Base-by-base conservation (phyloP, 202 grass and related monocot genomes). In the Panicum virgatum region DNA sequence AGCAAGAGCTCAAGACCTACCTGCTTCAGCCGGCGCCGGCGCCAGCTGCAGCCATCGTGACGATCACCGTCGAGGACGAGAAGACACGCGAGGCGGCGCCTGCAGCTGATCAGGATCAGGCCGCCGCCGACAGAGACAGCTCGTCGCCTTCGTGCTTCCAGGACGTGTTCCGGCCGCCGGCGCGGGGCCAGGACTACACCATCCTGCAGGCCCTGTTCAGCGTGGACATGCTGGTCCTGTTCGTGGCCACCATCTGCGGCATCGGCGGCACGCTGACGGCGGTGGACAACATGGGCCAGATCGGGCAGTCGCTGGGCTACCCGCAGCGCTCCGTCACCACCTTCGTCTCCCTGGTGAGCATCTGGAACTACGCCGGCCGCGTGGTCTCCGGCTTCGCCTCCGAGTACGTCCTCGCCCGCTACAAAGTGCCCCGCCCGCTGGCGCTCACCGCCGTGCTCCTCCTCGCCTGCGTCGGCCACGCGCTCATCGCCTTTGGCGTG, bases 231-330 rank as follows among this genome's bases (percentile, higher is more conserved):
- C 23, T 85, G 12, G 76, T 94, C 0, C 84, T 94, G 5, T 94
- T 94, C 92, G 29, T 94, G 25, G 80, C 92, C 3, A 91, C 89
- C 72, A 80, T 89, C 68, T 94, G 83, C 83, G 92, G 92, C 13
- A 20, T 86, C 66, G 95, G 95, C 34, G 92, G 92, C 1, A 98
- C 92, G 13, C 84, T 98, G 82, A 94, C 95, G 20, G 95, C 95
- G 11, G 91, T 98, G 52, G 95, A 98, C 86, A 98, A 98, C 88
- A 93, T 98, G 95, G 95, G 92, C 1, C 95, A 98, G 79, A 98
- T 98, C 66, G 95, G 95, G 5, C 86, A 90, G 73, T 91, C 95
- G 7, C 79, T 82, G 1, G 92, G 92, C 0, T 94, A 94, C 89
- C 80, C 89, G 2, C 66, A 83, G 46, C 54, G 57, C 5, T 69